Base-by-base conservation (phyloP, 2,329 filamentous ascomycete genomes). In the Zymoseptoria passerinii region DNA sequence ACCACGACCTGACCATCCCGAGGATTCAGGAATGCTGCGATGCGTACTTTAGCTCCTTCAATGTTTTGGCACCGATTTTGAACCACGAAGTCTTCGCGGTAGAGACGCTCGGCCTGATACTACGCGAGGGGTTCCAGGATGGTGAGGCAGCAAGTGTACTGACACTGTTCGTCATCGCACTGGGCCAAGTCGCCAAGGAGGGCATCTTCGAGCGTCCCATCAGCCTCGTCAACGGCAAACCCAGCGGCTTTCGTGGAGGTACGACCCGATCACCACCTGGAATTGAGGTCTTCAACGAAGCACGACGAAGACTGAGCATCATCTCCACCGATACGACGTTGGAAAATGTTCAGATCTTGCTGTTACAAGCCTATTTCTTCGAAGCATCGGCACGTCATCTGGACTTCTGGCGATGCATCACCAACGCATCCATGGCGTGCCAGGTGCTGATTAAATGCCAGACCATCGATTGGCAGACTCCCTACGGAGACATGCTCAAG, bases 391-490 rank as follows among this genome's bases (percentile, higher is more conserved):
- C 63, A 28, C 54, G 61, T 8, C 62, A 67, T 60, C 58, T 85
- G 79, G 83, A 85, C 60, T 84, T 83, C 62, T 85, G 83, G 83
- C 77, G 81, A 55, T 79, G 81, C 71, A 78, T 77, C 5, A 78
- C 78, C 3, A 76, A 76, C 18, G 82, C 83, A 3, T 84, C 82
- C 0, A 72, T 80, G 64, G 78, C 82, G 16, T 84, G 81, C 61
- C 80, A 83, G 66, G 75, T 81, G 1, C 67, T 85, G 35, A 74
- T 85, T 60, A 77, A 76, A 50, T 82, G 80, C 57, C 66, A 70
- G 50, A 58, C 73, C 0, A 73, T 77, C 28, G 77, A 80, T 60
- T 76, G 81, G 71, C 70, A 74, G 19, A 77, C 78, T 1, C 70
- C 75, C 4, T 74, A 73, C 50, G 78, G 76, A 10, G 80, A 83